Evolutionary conservation across 2,329 filamentous ascomycete species (phyloP).

Genomic region (Fusarium circinatum): DNA sequence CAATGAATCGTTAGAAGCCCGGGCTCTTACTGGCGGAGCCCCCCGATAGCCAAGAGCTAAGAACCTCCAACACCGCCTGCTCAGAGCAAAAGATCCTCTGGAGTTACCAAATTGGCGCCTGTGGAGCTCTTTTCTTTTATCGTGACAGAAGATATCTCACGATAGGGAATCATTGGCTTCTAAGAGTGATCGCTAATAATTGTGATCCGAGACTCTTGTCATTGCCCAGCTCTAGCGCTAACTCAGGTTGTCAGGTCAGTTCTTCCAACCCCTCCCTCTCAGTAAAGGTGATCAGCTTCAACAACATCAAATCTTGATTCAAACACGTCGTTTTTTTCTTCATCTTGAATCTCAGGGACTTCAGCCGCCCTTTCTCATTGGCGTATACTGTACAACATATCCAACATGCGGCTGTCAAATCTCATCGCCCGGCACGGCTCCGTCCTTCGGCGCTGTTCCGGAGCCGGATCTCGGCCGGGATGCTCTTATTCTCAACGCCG

Average conservation of each 20-base stretch:
- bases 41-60: slow-evolving; percentile 33
- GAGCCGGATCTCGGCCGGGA: slow-evolving; percentile 27
- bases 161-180: not conserved
- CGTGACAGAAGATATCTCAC: slow-evolving; percentile 17
- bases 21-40: slow-evolving; percentile 33
- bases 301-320: not conserved
- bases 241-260: slow-evolving; percentile 9
- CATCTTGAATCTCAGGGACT: not conserved
- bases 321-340: slow-evolving; percentile 2
- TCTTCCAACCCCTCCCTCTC: slow-evolving; percentile 20
- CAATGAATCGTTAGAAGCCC: slow-evolving; percentile 8
- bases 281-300: slow-evolving; percentile 13
- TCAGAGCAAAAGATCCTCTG: slow-evolving; percentile 14
- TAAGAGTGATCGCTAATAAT: not conserved
- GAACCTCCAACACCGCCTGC: slow-evolving; percentile 9
- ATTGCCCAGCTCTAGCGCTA: slow-evolving; percentile 4
- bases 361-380: not conserved
- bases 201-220: slow-evolving; percentile 18
- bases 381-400: not conserved
- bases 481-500: slow-evolving; percentile 32
- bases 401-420: slow-evolving; percentile 35
- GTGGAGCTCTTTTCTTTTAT: slow-evolving; percentile 18
- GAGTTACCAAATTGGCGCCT: not conserved
- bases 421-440: slow-evolving; percentile 32
- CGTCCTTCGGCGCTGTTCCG: slow-evolving; percentile 28